A percentile compares a stretch with the other conserved stretches of the same genome.
These are phyloP conservation scores for Tricholoma matsutake DNA, from an alignment of 768 basidiomycete genomes.

Conservation along the genomic window DNA sequence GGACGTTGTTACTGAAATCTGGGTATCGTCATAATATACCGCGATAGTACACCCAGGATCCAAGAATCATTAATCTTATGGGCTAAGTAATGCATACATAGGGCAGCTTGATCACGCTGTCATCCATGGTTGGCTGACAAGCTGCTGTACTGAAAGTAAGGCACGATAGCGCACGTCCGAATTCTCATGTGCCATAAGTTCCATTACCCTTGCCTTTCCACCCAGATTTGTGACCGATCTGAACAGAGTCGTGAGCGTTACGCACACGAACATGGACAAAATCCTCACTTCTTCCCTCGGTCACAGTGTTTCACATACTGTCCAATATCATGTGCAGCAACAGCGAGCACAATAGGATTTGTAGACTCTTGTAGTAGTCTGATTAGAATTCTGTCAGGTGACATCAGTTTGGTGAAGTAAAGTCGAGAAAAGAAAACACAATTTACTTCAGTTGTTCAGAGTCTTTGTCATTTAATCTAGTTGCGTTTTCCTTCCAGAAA, in stretches of 20 bases:
- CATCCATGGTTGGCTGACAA: slow-evolving; percentile 89
- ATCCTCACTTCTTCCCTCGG: slow-evolving; percentile 81
- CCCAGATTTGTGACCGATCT: slow-evolving; percentile 78
- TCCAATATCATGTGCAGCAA: slow-evolving; percentile 90
- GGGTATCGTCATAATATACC: slow-evolving; percentile 41
- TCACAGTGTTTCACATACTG: slow-evolving; percentile 93
- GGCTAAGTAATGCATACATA: not conserved
- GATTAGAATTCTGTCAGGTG: slow-evolving; percentile 61
- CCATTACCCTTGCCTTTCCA: slow-evolving; percentile 85
- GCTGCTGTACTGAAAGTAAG: slow-evolving; percentile 83
- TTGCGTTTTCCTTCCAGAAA: slow-evolving; percentile 97
- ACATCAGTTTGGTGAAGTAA: not conserved
- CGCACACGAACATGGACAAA: not conserved
- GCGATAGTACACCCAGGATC: not conserved
- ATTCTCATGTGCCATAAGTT: slow-evolving; percentile 87
- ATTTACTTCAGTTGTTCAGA: slow-evolving; percentile 79
- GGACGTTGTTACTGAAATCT: slow-evolving; percentile 68
- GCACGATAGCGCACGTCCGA: slow-evolving; percentile 92
- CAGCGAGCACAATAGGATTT: slow-evolving; percentile 81
- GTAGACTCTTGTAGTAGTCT: slow-evolving; percentile 63
- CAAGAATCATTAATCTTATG: not conserved
- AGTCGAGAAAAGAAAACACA: not conserved
- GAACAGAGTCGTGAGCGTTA: slow-evolving; percentile 4
- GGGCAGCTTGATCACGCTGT: slow-evolving; percentile 32
- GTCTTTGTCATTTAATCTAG: slow-evolving; percentile 81